Evolutionary conservation across 164 flowering plant species (phyloP), one percentile per base, ranked within the genome.

Genomic region (Macadamia tetraphylla): DNA sequence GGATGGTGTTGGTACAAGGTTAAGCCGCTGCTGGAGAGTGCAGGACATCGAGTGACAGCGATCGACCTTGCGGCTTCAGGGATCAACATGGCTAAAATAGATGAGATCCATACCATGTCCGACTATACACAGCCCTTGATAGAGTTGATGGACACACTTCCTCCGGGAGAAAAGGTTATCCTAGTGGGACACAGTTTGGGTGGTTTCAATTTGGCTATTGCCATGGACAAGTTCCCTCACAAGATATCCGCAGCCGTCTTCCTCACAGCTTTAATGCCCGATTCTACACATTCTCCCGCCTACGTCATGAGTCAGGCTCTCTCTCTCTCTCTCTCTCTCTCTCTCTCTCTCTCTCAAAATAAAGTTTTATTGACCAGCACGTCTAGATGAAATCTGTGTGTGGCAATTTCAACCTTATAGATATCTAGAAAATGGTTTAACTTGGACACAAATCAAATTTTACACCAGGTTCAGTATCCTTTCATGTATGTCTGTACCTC

Each of bases 111-210:
- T 0, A 51, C 74, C 0, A 1, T 81, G 13, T 9, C 44, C 0
- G 82, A 85, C 0, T 85, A 83, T 69, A n/a, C 65, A 1, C 30
- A 79, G 64, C 85, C 90, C 3, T 66, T 86, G 70, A 29, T 82
- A 66, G 70, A 78, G n/a, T 6, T 79, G 40, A 30, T 87, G 76
- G 77, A 67, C 1, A 58, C 78, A 10, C 43, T 84, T 23, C 74
- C 82, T 5, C 18, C 0, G 23, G 23, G 23, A 23, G 23, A 23
- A 23, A 23, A 23, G 23, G 23, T 23, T 23, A 23, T 23, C 23
- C 69, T 81, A 15, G 79, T 81, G 11, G 83, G 83, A 8, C 81
- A 78, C 18, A 80, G 83, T 64, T 23, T 63, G 5, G 81, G 81
- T 14, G 83, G 81, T 15, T 0, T 73, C n/a, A 57, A 14, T 62